Base-by-base conservation (phyloP, 2,329 filamentous ascomycete species). In the Fusarium udum region DNA sequence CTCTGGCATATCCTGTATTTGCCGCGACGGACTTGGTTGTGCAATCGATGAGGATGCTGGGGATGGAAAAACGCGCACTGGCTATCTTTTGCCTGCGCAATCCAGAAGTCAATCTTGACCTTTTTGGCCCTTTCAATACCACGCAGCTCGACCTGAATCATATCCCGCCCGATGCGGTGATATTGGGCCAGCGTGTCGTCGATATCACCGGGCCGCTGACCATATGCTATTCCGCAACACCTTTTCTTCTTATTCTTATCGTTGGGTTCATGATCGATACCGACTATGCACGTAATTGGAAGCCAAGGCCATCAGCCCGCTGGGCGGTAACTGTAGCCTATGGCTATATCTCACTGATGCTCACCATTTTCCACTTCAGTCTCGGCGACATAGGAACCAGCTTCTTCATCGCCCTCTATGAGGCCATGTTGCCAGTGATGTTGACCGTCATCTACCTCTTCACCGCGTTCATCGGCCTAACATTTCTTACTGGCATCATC, bases 1-100 rank as follows among this genome's bases (percentile, higher is more conserved):
- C 67, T 4, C 14, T 69, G 8, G 67, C 52, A 2, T 69, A 69
- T 28, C 67, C 67, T 18, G 12, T 26, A 18, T 69, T 69, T 9
- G 67, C 67, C 1, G 65, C 65, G 0, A 69, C 65, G 2, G 67
- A 69, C 22, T n/a, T 69, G 11, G 6, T 55, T 3, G 39, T 49
- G 3, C 65, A 69, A n/a, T 52, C 31, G 1, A 39, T 64, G 12
- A 36, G 52, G 3, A 55, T 69, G 46, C 12, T 34, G 6, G 52
- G 59, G 7, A 45, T 52, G 6, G 18, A 59, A 1, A 18, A 69
- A 12, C 46, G 67, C 6, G 65, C 45, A 6, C 4, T 69, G 7
- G 67, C 59, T n/a, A 69, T 69, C 10, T 31, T 52, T 15, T 69
- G 67, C 9, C 42, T 69, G 2, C 36, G 40, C 0, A 64, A 24